phyloP scores from a whole-genome alignment of 495 filamentous ascomycete genomes.

The Bathelium albidoporum region DNA sequence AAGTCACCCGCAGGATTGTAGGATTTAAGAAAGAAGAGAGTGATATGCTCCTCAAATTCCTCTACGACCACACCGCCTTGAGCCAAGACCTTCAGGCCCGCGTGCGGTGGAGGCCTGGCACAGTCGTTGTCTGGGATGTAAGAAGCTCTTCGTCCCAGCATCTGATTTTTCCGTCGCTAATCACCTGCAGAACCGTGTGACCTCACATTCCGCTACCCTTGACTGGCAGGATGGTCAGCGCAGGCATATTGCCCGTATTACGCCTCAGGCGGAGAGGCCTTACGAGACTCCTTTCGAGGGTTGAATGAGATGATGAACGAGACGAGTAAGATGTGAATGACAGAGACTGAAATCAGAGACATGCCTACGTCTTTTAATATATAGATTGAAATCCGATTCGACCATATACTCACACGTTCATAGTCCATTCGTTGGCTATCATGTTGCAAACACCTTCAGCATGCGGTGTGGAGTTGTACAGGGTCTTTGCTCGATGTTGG shows the following conservation, averaged over 20 bases:
- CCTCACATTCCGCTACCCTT: slow-evolving; percentile 63
- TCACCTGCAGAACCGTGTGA: slow-evolving; percentile 53
- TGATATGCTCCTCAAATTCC: slow-evolving; percentile 70
- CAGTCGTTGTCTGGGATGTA: slow-evolving; percentile 81
- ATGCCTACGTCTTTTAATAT: neutral
- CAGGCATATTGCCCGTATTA: slow-evolving; percentile 72
- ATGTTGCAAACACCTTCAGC: too few species aligned
- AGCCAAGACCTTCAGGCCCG: slow-evolving; percentile 81
- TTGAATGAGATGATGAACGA: neutral
- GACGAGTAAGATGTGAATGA: neutral
- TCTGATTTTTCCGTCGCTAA: neutral
- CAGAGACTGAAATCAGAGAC: neutral
- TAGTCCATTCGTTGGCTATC: too few species aligned
- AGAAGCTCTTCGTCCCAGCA: slow-evolving; percentile 20
- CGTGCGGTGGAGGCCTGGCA: slow-evolving; percentile 72
- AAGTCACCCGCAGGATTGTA: slow-evolving; percentile 62
- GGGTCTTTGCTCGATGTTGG: too few species aligned
- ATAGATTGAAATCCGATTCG: neutral
- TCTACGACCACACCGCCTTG: slow-evolving; percentile 74
- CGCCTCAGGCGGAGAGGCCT: slow-evolving; percentile 70
- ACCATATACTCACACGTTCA: too few species aligned
- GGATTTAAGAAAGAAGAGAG: slow-evolving; percentile 71
- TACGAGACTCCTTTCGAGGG: slow-evolving; percentile 56
- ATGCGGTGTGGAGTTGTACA: too few species aligned
- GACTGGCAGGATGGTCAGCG: slow-evolving; percentile 73